These are phyloP conservation scores for Serendipita sp. DNA, from an alignment of 768 basidiomycete genomes.

Conservation along the genomic window DNA sequence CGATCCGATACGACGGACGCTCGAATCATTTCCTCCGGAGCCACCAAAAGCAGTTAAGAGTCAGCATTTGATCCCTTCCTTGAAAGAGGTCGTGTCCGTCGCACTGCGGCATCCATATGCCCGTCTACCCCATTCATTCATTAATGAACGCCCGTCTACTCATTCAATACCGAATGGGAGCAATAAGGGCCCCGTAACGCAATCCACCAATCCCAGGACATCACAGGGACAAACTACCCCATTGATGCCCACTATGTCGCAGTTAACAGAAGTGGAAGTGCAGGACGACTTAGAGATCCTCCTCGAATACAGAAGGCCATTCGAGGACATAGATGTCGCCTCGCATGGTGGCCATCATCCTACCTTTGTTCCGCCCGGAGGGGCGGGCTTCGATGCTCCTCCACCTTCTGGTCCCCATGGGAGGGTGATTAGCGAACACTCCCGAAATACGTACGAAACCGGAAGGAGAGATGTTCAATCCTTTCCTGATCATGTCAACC, in stretches of 20 bases:
- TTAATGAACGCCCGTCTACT: not conserved
- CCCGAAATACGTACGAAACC: not conserved
- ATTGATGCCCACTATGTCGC: conserved; percentile 3
- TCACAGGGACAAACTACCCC: no score
- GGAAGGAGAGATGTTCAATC: not conserved
- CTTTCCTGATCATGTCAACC: not conserved
- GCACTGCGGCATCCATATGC: not conserved
- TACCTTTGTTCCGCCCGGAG: no score
- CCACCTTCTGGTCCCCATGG: no score
- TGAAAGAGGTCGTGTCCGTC: not conserved
- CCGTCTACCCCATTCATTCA: not conserved
- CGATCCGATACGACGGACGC: conserved; percentile 50
- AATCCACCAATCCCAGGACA: not conserved
- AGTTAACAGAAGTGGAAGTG: conserved; percentile 3
- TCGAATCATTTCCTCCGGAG: conserved; percentile 3
- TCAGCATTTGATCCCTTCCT: not conserved
- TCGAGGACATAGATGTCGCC: not conserved
- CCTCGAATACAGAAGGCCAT: not conserved
- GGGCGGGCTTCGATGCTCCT: no score
- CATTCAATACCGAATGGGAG: not conserved
- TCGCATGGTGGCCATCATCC: no score
- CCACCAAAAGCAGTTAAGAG: not conserved
- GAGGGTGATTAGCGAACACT: no score
- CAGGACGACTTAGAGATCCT: conserved; percentile 7
- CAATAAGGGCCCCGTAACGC: not conserved